phyloP scores from a whole-genome alignment of 148 eudicot species.

The Hydrangea macrophylla region DNA sequence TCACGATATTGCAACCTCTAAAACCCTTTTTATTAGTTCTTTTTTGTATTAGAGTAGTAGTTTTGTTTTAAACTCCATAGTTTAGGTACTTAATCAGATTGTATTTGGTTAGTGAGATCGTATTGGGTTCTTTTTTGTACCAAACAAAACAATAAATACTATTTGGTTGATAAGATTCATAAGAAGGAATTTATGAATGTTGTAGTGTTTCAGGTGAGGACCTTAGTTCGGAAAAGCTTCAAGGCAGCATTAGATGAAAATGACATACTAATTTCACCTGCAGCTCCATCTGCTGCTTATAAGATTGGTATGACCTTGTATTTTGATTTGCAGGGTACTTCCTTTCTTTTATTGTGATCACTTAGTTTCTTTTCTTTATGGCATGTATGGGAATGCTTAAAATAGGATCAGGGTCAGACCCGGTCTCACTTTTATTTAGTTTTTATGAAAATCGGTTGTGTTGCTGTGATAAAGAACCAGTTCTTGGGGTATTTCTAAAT shows the following conservation, averaged over 20 bases:
- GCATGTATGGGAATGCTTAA: too few relatives aligned
- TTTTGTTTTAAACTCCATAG: background rate
- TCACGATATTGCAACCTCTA: background rate
- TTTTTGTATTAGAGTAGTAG: background rate
- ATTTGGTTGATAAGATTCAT: too few relatives aligned
- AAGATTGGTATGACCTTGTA: conserved; percentile 62
- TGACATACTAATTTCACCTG: conserved; percentile 95
- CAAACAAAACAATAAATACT: too few relatives aligned
- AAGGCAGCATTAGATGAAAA: conserved; percentile 68
- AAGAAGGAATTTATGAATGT: conserved; percentile 22
- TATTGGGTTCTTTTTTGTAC: too few relatives aligned
- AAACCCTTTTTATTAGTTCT: background rate
- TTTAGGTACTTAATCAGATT: background rate
- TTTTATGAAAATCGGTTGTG: too few relatives aligned
- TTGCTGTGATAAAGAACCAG: too few relatives aligned
- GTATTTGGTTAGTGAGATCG: too few relatives aligned
- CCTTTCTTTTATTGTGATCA: conserved; percentile 3
- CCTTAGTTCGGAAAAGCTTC: conserved; percentile 80
- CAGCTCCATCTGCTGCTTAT: conserved; percentile 94
- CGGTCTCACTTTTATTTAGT: background rate
- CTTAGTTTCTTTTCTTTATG: background rate
- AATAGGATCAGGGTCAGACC: too few relatives aligned
- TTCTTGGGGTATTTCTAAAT: too few relatives aligned
- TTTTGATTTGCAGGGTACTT: background rate
- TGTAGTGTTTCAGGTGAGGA: conserved; percentile 66